Base-by-base conservation (phyloP, 2,329 filamentous ascomycete species). In the Pezicula radicicola region DNA sequence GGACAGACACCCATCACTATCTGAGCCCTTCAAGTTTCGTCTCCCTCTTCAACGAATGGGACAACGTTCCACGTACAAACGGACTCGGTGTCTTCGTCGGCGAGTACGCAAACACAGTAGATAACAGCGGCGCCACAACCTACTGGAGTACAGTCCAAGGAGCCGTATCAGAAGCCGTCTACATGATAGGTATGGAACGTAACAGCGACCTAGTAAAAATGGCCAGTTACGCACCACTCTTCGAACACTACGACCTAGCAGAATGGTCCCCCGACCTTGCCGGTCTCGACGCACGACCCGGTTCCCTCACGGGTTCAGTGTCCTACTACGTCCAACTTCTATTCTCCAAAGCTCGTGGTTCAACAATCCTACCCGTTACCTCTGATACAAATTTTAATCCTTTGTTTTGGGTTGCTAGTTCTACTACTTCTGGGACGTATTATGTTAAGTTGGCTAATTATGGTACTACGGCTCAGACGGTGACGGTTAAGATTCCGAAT, bases 371-470 rank as follows among this genome's bases (percentile, higher is more conserved):
- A 0, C 74, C 75, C 0, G 68, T 72, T 1, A 68, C 66, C 3
- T 63, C 66, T 10, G 60, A 69, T 2, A 16, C 19, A 1, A 41
- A 46, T 8, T 72, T 77, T 45, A 66, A 68, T 13, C 77, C 77
- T 0, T 60, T 76, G 0, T 80, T 71, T 65, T 78, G 74, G 58
- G 77, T 78, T 6, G 69, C 75, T 1, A 64, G 72, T 42, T 66
- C 69, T 15, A 70, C 66, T n/a, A 16, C 41, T 3, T 44, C 58
- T 7, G 70, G 68, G 2, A 68, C 64, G 1, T 62, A 72, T 42
- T 67, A 79, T 56, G 75, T 76, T 66, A 80, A 80, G 65, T 74
- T 69, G 4, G 75, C 75, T 6, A 75, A 75, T 0, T 80, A 79
- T 63, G 80, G 80, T 65, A 74, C 72, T 0, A 76, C 75, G 0